phyloP scores from a whole-genome alignment of 306 rosid genomes.

The Sicyos edulis region DNA sequence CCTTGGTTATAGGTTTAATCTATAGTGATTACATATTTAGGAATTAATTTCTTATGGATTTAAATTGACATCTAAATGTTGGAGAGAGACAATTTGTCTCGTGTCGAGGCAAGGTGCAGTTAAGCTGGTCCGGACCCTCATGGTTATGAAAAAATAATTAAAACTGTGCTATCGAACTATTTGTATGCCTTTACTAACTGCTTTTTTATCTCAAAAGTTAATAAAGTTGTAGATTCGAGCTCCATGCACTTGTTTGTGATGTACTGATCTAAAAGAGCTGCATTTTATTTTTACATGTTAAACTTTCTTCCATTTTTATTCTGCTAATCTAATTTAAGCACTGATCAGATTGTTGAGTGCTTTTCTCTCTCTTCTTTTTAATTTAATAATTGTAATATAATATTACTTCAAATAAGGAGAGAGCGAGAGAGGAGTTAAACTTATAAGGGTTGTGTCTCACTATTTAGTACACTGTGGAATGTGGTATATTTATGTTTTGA shows the following conservation, averaged over 20 bases:
- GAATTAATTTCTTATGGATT: too few relatives aligned
- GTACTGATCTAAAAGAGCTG: not conserved
- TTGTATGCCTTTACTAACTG: not conserved
- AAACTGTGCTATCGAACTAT: not conserved
- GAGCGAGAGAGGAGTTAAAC: not conserved
- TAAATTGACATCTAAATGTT: too few relatives aligned
- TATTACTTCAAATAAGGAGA: not conserved
- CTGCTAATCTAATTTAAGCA: conserved; percentile 13
- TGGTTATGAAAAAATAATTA: too few relatives aligned
- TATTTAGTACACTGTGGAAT: not conserved
- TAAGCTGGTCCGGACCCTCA: too few relatives aligned
- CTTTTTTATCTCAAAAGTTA: not conserved
- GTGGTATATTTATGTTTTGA: not conserved
- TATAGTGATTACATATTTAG: too few relatives aligned
- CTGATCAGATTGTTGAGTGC: not conserved
- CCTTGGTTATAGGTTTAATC: too few relatives aligned
- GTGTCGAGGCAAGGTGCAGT: too few relatives aligned
- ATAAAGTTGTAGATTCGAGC: not conserved
- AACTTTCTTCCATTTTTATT: conserved; percentile 7
- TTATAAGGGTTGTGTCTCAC: not conserved
- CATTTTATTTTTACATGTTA: not conserved
- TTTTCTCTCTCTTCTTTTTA: not conserved
- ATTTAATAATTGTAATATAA: not conserved
- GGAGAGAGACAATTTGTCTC: too few relatives aligned
- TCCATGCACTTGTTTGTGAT: not conserved